phyloP scores from a whole-genome alignment of 306 rosid species.

The Delonix regia region DNA sequence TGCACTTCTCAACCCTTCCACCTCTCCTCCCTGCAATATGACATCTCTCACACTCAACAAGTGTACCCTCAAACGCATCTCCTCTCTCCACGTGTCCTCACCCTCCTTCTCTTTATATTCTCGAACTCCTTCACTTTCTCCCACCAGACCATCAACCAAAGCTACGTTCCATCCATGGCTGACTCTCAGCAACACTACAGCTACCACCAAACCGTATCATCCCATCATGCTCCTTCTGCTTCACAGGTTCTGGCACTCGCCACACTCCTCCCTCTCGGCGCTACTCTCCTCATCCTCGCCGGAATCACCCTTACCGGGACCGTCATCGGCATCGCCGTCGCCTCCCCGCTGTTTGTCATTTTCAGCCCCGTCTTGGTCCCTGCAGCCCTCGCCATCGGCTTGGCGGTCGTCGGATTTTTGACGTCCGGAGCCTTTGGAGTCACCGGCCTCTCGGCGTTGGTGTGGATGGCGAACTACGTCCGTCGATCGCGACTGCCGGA shows the following conservation, averaged over 20 bases:
- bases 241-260: constrained; percentile 34
- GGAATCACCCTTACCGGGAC: constrained; percentile 43
- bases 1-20: no score
- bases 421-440: constrained; percentile 49
- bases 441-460: constrained; percentile 46
- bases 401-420: constrained; percentile 43
- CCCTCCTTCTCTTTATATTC: not conserved
- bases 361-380: constrained; percentile 52
- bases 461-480: constrained; percentile 42
- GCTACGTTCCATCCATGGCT: no score
- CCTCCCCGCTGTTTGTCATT: constrained; percentile 43
- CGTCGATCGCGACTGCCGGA: constrained; percentile 21
- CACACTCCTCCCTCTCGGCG: constrained; percentile 41
- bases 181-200: no score
- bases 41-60: no score
- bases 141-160: no score
- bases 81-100: no score
- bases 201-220: no score
- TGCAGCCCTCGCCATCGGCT: constrained; percentile 31
- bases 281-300: constrained; percentile 39
- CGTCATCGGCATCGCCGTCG: constrained; percentile 37
- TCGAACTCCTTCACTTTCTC: no score
- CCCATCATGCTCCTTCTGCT: constrained; percentile 24
- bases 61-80: no score
- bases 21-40: no score